These are phyloP conservation scores for Pythium volutum DNA, from an alignment of 352 stramenopile species.

Conservation along the genomic window DNA sequence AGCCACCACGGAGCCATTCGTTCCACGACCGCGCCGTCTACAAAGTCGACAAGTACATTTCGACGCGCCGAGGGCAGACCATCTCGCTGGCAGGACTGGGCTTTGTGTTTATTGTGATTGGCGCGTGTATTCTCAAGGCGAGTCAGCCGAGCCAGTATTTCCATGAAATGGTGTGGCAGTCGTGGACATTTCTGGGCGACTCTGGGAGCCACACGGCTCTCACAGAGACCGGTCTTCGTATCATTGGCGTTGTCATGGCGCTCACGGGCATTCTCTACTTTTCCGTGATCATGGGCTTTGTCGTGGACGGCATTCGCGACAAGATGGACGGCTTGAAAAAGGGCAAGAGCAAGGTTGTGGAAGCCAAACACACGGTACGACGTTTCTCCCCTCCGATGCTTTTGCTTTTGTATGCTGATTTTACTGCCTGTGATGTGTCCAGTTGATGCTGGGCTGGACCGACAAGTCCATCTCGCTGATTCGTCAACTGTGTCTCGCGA, in stretches of 20 bases:
- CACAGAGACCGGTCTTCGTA: slow-evolving; percentile 33
- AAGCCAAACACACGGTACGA: slow-evolving; percentile 73
- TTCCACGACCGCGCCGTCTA: slow-evolving; percentile 43
- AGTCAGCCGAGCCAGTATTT: slow-evolving; percentile 32
- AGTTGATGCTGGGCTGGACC: slow-evolving; percentile 87
- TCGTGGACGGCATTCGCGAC: slow-evolving; percentile 82
- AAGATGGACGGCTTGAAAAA: slow-evolving; percentile 90
- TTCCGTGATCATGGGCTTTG: slow-evolving; percentile 89
- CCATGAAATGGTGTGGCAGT: slow-evolving; percentile 49
- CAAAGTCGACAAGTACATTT: slow-evolving; percentile 62
- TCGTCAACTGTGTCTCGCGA: slow-evolving; percentile 79
- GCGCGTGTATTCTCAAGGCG: slow-evolving; percentile 40
- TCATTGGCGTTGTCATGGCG: slow-evolving; percentile 58
- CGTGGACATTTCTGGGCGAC: slow-evolving; percentile 65
- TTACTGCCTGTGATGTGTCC: too few species aligned
- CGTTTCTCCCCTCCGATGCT: too few species aligned
- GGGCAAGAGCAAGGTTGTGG: slow-evolving; percentile 78
- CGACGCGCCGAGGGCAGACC: slow-evolving; percentile 52
- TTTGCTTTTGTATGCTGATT: too few species aligned
- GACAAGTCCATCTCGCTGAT: slow-evolving; percentile 87
- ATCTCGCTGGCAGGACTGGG: slow-evolving; percentile 41
- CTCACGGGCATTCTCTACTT: slow-evolving; percentile 83
- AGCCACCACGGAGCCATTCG: slow-evolving; percentile 30
- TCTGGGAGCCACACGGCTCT: slow-evolving; percentile 42
- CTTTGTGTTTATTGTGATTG: slow-evolving; percentile 39